phyloP scores from a whole-genome alignment of 1,284 basidiomycete species.

The Moesziomyces sp. region DNA sequence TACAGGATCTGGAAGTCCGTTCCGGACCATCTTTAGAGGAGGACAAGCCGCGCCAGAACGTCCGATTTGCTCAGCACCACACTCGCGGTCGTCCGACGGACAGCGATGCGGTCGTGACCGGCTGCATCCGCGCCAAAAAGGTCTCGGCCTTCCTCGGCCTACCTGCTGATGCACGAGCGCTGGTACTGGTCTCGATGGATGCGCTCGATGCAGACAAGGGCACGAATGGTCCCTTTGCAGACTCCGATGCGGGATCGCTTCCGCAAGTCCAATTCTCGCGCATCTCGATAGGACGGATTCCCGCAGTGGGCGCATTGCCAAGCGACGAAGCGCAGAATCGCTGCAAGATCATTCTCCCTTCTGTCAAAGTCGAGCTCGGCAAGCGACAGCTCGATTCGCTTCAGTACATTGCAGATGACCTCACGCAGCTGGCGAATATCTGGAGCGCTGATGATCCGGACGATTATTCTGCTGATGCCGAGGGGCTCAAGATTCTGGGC shows the following conservation, averaged over 20 bases:
- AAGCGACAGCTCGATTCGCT: conserved; percentile 53
- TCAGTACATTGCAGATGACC: conserved; percentile 57
- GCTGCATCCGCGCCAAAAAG: conserved; percentile 16
- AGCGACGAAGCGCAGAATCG: conserved; percentile 14
- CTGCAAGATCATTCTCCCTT: conserved; percentile 31
- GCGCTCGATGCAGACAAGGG: conserved; percentile 10
- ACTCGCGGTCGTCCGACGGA: conserved; percentile 1
- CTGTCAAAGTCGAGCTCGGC: conserved; percentile 31
- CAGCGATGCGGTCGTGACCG: conserved; percentile 9
- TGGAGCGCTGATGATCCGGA: conserved; percentile 29
- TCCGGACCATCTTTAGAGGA: conserved; percentile 16
- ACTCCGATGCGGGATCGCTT: background rate
- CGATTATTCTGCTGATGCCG: conserved; percentile 30
- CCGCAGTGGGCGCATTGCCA: background rate
- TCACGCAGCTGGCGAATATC: conserved; percentile 39
- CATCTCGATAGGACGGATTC: background rate
- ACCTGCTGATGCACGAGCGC: conserved; percentile 20
- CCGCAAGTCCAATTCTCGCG: conserved; percentile 16
- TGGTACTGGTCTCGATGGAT: conserved; percentile 29
- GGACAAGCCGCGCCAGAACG: background rate
- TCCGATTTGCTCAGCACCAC: conserved; percentile 24
- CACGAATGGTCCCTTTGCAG: conserved; percentile 1
- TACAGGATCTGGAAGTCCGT: conserved; percentile 16
- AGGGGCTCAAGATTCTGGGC: conserved; percentile 52
- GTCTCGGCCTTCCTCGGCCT: conserved; percentile 28